Percentiles rank a stretch among this genome's conserved stretches.
These are phyloP conservation scores for Cruciata laevipes DNA, from an alignment of 257 asterid genomes.

Conservation along the genomic window DNA sequence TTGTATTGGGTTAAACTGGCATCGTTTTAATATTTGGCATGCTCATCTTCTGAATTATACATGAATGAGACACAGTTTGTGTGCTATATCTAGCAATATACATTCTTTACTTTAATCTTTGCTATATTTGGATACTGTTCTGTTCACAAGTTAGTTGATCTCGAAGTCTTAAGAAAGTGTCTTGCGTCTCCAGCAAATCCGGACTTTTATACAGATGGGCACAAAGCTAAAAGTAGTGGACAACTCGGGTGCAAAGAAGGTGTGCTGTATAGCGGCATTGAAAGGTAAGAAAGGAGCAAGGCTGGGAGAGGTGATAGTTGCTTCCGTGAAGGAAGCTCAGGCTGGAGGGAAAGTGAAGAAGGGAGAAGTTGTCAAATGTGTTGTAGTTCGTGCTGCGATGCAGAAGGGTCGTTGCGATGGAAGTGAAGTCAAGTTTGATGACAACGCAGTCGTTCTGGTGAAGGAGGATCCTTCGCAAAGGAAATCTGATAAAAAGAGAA, in stretches of 20 bases:
- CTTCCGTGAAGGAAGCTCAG: constrained; percentile 87
- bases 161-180: neutral
- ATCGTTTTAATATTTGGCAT: no score
- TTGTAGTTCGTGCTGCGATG: constrained; percentile 96
- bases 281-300: constrained; percentile 90
- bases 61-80: no score
- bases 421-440: constrained; percentile 85
- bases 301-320: constrained; percentile 76
- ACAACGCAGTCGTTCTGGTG: constrained; percentile 80
- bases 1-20: no score
- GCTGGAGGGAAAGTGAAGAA: constrained; percentile 90
- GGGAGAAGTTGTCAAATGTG: constrained; percentile 75
- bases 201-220: constrained; percentile 95
- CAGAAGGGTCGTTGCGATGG: constrained; percentile 83
- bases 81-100: no score
- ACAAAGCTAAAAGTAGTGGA: constrained; percentile 89
- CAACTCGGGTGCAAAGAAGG: constrained; percentile 84
- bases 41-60: no score
- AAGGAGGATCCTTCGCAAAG: constrained; percentile 52
- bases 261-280: constrained; percentile 88
- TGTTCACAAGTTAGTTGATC: neutral
- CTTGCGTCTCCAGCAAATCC: constrained; percentile 50
- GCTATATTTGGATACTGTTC: constrained; percentile 1
- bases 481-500: constrained; percentile 17
- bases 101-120: no score